Evolutionary conservation across 208 protist species (phyloP).

Genomic region (Crithidia brevicula): DNA sequence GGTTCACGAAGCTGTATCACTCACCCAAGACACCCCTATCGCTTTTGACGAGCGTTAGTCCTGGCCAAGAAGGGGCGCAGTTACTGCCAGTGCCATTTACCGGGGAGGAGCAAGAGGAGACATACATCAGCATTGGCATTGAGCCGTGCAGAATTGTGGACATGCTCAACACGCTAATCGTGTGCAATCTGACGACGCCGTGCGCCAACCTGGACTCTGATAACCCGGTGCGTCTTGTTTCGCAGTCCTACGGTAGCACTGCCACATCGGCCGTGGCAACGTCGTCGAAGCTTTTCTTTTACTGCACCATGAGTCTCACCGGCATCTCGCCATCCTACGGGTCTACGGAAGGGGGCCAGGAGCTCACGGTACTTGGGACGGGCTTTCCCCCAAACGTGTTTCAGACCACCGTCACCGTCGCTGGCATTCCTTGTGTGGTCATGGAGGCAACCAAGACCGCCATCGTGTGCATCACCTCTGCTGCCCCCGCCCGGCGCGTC

Average conservation of each 20-base stretch:
- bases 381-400: slow-evolving; percentile 30
- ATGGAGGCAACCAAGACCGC: background rate
- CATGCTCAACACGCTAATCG: slow-evolving; percentile 38
- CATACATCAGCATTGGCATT: slow-evolving; percentile 40
- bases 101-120: slow-evolving; percentile 8
- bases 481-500: background rate
- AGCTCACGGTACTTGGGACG: slow-evolving; percentile 28
- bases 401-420: slow-evolving; percentile 33
- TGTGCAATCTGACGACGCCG: slow-evolving; percentile 35
- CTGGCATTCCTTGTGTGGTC: slow-evolving; percentile 34
- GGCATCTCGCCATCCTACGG: slow-evolving; percentile 25
- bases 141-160: slow-evolving; percentile 36
- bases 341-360: slow-evolving; percentile 36
- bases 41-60: too few relatives aligned
- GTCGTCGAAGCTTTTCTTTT: slow-evolving; percentile 29
- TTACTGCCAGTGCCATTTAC: too few relatives aligned
- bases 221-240: slow-evolving; percentile 37
- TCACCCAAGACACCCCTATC: slow-evolving; percentile 20
- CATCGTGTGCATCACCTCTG: slow-evolving; percentile 39
- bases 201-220: slow-evolving; percentile 30
- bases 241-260: slow-evolving; percentile 24
- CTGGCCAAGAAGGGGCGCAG: too few relatives aligned
- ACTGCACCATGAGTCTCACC: slow-evolving; percentile 30
- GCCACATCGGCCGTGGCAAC: background rate
- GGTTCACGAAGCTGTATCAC: slow-evolving; percentile 40